phyloP scores from a whole-genome alignment of 129 eudicot species.

The Sambucus nigra region DNA sequence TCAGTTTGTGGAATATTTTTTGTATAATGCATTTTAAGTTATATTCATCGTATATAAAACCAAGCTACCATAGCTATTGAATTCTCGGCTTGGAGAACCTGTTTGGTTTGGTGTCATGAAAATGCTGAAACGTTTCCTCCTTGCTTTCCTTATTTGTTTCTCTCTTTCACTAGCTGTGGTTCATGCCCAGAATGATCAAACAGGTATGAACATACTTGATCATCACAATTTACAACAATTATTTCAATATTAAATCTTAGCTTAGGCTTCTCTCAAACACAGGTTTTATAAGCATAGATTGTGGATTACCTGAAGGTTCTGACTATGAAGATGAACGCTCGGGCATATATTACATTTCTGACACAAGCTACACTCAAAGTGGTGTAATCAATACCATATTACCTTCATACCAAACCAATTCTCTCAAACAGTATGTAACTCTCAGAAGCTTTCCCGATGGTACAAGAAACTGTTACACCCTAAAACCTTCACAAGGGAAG shows the following conservation, averaged over 20 bases:
- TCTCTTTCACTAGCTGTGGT: not conserved
- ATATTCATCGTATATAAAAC: no score
- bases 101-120: not conserved
- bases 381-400: conserved; percentile 25
- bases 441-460: conserved; percentile 55
- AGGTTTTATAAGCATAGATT: conserved; percentile 66
- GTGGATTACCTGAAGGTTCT: conserved; percentile 27
- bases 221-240: no score
- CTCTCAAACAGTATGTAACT: conserved; percentile 11
- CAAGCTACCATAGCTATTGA: not conserved
- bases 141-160: not conserved
- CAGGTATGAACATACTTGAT: not conserved
- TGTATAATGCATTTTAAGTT: no score
- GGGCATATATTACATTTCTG: conserved; percentile 19
- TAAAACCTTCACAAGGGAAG: conserved; percentile 33
- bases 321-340: conserved; percentile 21
- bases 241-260: no score
- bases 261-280: not conserved
- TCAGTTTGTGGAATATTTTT: no score
- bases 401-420: conserved; percentile 7
- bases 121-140: not conserved
- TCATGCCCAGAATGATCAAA: not conserved
- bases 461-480: conserved; percentile 43
- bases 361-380: conserved; percentile 25
- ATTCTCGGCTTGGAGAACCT: not conserved